Evolutionary conservation across 805 yeast species (phyloP).

Genomic region (Saccharomycopsis guyanensis): DNA sequence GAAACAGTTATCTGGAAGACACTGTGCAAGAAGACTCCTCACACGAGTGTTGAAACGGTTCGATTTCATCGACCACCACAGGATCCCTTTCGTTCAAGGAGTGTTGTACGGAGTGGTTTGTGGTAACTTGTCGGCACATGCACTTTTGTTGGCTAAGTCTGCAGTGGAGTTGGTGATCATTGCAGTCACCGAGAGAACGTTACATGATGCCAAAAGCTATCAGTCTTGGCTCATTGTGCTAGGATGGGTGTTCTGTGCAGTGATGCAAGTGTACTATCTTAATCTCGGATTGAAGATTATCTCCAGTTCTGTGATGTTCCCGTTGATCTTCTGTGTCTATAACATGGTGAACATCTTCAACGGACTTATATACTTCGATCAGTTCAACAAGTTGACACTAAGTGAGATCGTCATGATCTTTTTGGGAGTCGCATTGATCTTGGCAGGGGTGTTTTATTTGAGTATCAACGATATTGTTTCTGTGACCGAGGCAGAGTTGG

Average conservation of each 20-base stretch:
- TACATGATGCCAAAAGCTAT: conserved; percentile 33
- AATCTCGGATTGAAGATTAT: conserved; percentile 65
- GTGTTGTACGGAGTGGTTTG: conserved; percentile 56
- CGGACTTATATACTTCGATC: conserved; percentile 52
- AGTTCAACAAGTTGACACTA: conserved; percentile 34
- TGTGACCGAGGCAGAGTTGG: conserved; percentile 22
- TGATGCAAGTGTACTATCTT: conserved; percentile 62
- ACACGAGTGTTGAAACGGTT: conserved; percentile 2
- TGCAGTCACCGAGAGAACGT: conserved; percentile 31
- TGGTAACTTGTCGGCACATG: conserved; percentile 79
- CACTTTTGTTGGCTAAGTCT: conserved; percentile 78
- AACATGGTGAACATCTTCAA: conserved; percentile 63
- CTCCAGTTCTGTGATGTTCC: conserved; percentile 74
- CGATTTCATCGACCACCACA: conserved; percentile 1
- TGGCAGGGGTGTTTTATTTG: conserved; percentile 56
- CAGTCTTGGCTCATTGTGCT: conserved; percentile 44
- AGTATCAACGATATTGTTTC: conserved; percentile 42
- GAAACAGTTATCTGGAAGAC: conserved; percentile 23
- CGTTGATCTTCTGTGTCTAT: conserved; percentile 77
- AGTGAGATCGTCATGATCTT: conserved; percentile 37
- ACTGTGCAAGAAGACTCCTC: conserved; percentile 22
- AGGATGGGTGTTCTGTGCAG: conserved; percentile 53
- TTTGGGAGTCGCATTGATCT: conserved; percentile 36
- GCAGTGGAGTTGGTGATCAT: conserved; percentile 60
- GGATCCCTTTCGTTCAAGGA: conserved; percentile 41